Evolutionary conservation across 768 basidiomycete species (phyloP).

Genomic region (Amanita thiersii): DNA sequence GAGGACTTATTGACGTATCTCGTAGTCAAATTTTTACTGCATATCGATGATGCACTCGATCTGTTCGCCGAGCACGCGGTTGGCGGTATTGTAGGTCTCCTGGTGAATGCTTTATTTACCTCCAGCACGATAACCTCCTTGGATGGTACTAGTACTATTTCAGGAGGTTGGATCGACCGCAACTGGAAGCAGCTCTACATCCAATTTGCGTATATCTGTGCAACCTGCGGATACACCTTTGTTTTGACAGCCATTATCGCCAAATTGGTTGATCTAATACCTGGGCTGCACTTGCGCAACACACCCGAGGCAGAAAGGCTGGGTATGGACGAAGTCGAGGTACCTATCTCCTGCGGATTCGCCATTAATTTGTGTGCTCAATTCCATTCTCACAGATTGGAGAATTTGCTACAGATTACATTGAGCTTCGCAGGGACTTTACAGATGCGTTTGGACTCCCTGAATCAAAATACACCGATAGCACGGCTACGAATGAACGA

Average conservation of each 20-base stretch:
- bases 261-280: slow-evolving; percentile 46
- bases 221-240: slow-evolving; percentile 51
- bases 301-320: slow-evolving; percentile 49
- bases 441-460: slow-evolving; percentile 24
- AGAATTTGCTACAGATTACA: slow-evolving; percentile 63
- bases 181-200: slow-evolving; percentile 77
- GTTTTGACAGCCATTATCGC: slow-evolving; percentile 54
- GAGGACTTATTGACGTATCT: background rate
- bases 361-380: background rate
- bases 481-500: background rate
- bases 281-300: slow-evolving; percentile 47
- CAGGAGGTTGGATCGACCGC: slow-evolving; percentile 68
- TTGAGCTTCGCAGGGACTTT: slow-evolving; percentile 62
- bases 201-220: slow-evolving; percentile 59
- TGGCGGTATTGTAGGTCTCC: slow-evolving; percentile 71
- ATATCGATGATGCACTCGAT: slow-evolving; percentile 86
- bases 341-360: slow-evolving; percentile 15
- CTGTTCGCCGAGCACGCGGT: slow-evolving; percentile 88
- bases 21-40: slow-evolving; percentile 59
- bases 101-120: slow-evolving; percentile 72
- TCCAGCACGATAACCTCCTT: slow-evolving; percentile 52
- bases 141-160: slow-evolving; percentile 54
- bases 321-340: slow-evolving; percentile 70
- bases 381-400: slow-evolving; percentile 37
- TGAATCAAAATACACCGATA: background rate